These are phyloP conservation scores for Oryza rufipogon DNA, from an alignment of 176 grass and related monocot species.

Conservation along the genomic window DNA sequence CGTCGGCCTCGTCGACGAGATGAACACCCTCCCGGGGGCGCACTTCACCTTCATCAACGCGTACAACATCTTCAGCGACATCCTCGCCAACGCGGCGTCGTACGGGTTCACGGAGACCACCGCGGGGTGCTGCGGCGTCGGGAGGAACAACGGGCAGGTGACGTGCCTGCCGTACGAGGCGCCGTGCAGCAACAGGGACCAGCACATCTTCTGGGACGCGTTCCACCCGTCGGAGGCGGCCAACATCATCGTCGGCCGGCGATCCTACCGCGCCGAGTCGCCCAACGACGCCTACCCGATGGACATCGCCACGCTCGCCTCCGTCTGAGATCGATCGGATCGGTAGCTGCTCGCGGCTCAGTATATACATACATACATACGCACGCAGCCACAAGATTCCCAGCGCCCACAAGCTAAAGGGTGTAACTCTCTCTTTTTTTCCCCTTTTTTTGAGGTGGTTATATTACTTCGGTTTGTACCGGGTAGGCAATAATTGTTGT, in stretches of 20 bases:
- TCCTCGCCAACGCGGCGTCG: slow-evolving; percentile 48
- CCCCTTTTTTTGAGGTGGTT: background rate
- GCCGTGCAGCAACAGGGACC: slow-evolving; percentile 70
- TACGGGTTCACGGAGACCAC: slow-evolving; percentile 66
- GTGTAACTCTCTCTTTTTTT: background rate
- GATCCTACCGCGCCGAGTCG: slow-evolving; percentile 74
- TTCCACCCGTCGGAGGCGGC: slow-evolving; percentile 93
- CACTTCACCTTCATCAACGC: slow-evolving; percentile 94
- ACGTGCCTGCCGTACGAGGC: slow-evolving; percentile 88
- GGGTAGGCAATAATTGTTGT: slow-evolving; percentile 37
- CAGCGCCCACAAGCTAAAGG: background rate
- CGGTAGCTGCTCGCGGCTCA: background rate
- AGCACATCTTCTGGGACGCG: slow-evolving; percentile 98
- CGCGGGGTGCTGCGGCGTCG: slow-evolving; percentile 90
- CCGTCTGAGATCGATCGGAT: slow-evolving; percentile 48
- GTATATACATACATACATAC: background rate
- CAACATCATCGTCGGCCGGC: slow-evolving; percentile 74
- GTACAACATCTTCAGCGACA: slow-evolving; percentile 77
- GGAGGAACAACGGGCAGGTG: slow-evolving; percentile 96
- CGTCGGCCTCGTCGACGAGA: slow-evolving; percentile 62
- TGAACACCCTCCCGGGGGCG: slow-evolving; percentile 72
- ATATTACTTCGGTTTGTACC: slow-evolving; percentile 15
- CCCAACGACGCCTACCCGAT: slow-evolving; percentile 75
- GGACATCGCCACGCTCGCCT: slow-evolving; percentile 74
- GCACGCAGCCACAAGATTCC: background rate